phyloP scores from a whole-genome alignment of 2,329 filamentous ascomycete genomes.

The Elsinoe arachidis region DNA sequence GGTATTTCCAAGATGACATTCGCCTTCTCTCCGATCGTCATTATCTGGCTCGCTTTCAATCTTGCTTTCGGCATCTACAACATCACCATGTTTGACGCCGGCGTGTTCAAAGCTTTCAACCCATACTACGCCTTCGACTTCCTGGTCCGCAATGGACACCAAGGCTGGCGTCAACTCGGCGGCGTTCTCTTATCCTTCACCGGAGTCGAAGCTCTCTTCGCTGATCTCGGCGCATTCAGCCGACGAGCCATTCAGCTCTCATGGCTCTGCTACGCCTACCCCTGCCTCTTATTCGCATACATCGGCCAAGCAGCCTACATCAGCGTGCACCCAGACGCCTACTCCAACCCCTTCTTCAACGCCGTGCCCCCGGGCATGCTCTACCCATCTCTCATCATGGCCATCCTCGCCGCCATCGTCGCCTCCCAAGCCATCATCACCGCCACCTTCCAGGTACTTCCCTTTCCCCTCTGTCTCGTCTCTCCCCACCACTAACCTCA shows the following conservation, averaged over 20 bases:
- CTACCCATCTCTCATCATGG: conserved; percentile 59
- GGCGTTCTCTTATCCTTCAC: conserved; percentile 65
- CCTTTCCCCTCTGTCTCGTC: not conserved
- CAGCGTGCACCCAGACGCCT: conserved; percentile 49
- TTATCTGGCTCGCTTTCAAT: conserved; percentile 60
- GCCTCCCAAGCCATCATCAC: conserved; percentile 75
- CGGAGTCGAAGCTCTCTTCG: conserved; percentile 70
- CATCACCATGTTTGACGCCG: conserved; percentile 37
- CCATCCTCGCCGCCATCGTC: conserved; percentile 56
- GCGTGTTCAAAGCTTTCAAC: conserved; percentile 45
- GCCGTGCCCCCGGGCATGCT: conserved; percentile 58
- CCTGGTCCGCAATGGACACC: conserved; percentile 49
- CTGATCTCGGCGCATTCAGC: conserved; percentile 67
- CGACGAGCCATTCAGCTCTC: conserved; percentile 59
- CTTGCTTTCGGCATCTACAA: conserved; percentile 55
- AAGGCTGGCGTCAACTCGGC: conserved; percentile 58
- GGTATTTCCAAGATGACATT: conserved; percentile 53
- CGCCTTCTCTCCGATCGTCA: conserved; percentile 57
- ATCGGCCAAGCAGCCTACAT: conserved; percentile 69
- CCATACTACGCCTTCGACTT: conserved; percentile 53
- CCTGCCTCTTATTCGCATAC: conserved; percentile 59
- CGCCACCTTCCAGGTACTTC: conserved; percentile 52
- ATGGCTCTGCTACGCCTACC: conserved; percentile 54
- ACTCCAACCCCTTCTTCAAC: conserved; percentile 66
- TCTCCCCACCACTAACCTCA: conserved; percentile 18